Evolutionary conservation across 257 asterid genomes (phyloP), one percentile per base, ranked within the genome.

Genomic region (Lavandula angustifolia): DNA sequence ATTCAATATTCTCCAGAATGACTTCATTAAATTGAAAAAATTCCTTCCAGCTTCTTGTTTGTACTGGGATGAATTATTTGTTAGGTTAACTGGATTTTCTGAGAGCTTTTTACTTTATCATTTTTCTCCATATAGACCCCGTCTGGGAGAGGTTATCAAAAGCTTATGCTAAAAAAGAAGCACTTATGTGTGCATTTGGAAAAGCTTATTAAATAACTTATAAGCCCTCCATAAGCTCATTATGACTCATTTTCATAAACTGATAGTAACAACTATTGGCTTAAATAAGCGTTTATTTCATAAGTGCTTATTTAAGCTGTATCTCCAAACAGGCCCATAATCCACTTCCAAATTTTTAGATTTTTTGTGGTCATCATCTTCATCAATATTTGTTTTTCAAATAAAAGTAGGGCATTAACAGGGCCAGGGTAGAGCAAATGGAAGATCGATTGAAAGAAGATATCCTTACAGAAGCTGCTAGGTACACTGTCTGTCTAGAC

Each of bases 351-450:
- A 66, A 42, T 60, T 54, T 44, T 47, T 43, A 35, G 37, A 53
- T 14, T 57, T 74, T 46, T 46, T 37, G 47, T 57, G 55, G 68
- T 16, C 42, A 66, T 60, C 68, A 61, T 74, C 69, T 76, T 78
- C 73, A 61, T 74, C 68, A 46, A 66, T 79, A 69, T 70, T 58
- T 77, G 61, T 73, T 78, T 80, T 80, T 77, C 82, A 62, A 80
- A 78, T 80, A 79, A 80, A 88, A 81, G 81, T 85, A 92, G 98
- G 98, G 98, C 71, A 92, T 92, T 78, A 92, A 89, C 83, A 89
- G 98, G 89, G 79, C 70, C 80, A 85, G 98, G 82, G 87, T 89
- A 71, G 98, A 92, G 82, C 96, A 92, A 85, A 92, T 92, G 98
- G 98, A 92, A 86, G 87, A 89, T 78, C 88, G 98, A 40, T 74